phyloP scores from a whole-genome alignment of 2,329 filamentous ascomycete genomes.

The Zymoseptoria pseudotritici region DNA sequence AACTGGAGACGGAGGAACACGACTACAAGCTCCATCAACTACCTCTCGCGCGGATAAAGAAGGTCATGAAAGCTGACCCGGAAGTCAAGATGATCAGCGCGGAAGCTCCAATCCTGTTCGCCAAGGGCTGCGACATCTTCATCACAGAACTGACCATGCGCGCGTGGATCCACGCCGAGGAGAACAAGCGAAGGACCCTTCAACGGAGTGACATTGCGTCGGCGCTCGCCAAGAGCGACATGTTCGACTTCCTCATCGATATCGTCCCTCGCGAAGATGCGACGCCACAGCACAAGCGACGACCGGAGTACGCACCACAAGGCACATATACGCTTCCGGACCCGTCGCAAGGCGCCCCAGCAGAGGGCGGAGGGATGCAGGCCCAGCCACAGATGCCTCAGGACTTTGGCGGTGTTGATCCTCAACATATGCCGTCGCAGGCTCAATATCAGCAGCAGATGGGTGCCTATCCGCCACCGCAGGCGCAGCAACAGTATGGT shows the following conservation, averaged over 20 bases:
- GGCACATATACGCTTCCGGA: conserved; percentile 42
- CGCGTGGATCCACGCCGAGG: conserved; percentile 97
- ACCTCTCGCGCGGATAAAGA: conserved; percentile 96
- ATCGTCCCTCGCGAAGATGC: conserved; percentile 96
- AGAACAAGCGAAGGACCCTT: conserved; percentile 93
- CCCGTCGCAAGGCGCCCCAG: conserved; percentile 44
- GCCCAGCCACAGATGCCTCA: conserved; percentile 24
- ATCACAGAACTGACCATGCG: conserved; percentile 95
- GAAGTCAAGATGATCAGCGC: conserved; percentile 99
- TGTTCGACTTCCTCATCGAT: conserved; percentile 99
- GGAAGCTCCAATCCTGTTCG: conserved; percentile 94
- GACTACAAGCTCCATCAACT: conserved; percentile 98
- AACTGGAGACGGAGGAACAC: conserved; percentile 88
- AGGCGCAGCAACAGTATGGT: conserved; percentile 70
- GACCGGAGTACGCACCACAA: conserved; percentile 30
- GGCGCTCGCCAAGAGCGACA: conserved; percentile 92
- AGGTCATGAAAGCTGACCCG: conserved; percentile 99
- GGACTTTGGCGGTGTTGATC: conserved; percentile 29
- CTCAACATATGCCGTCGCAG: conserved; percentile 29
- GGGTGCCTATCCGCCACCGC: conserved; percentile 78
- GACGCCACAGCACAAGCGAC: conserved; percentile 71
- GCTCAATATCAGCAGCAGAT: conserved; percentile 67
- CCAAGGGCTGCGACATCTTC: conserved; percentile 98
- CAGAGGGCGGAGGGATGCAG: conserved; percentile 26
- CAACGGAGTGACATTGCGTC: conserved; percentile 96